Conservation (phyloP, 140 eudicot species). For the Senecio squalidus region DNA sequence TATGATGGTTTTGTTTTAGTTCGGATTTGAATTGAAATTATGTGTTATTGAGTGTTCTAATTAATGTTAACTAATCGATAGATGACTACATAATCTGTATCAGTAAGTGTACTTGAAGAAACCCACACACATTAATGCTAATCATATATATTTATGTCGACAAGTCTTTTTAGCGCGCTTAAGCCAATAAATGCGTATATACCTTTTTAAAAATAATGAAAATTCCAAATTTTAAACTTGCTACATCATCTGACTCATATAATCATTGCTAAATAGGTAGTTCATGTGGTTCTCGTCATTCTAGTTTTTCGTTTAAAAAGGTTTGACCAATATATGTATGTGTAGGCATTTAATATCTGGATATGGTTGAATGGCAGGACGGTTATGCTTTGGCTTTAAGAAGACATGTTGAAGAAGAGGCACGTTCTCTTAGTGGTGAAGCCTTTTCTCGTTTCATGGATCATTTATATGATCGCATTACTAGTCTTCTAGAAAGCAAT, state of each 20-base stretch:
- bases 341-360: constrained; percentile 5
- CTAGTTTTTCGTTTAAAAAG: background rate
- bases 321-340: background rate
- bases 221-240: no score
- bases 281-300: no score
- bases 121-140: background rate
- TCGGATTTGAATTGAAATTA: background rate
- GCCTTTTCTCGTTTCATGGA: constrained; percentile 95
- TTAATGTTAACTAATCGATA: constrained; percentile 3
- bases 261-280: no score
- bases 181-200: constrained; percentile 12
- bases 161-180: background rate
- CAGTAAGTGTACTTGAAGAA: background rate
- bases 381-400: constrained; percentile 82
- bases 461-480: constrained; percentile 76
- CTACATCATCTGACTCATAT: no score
- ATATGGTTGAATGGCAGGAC: constrained; percentile 51
- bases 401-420: constrained; percentile 85
- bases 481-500: constrained; percentile 68
- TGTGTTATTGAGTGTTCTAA: background rate
- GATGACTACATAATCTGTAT: background rate
- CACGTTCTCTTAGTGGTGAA: constrained; percentile 86
- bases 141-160: background rate
- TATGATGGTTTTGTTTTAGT: background rate
- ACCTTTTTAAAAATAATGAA: background rate